Evolutionary conservation across 2,329 filamentous ascomycete species (phyloP).

Genomic region (Cladophialophora exuberans): DNA sequence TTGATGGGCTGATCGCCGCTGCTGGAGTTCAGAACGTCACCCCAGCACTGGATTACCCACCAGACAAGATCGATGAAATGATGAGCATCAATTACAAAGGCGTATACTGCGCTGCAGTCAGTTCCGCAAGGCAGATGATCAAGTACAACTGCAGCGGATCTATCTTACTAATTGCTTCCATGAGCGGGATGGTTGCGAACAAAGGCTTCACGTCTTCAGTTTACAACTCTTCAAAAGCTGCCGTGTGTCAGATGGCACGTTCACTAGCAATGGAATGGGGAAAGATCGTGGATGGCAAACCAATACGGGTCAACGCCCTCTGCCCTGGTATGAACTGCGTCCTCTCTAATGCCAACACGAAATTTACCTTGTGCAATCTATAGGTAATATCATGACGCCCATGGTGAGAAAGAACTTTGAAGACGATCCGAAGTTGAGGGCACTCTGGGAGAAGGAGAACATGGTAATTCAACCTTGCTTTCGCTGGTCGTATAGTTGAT

Average conservation of each 20-base stretch:
- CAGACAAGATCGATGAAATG: conserved; percentile 42
- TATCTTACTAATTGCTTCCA: conserved; percentile 65
- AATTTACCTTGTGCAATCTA: background rate
- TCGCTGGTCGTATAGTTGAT: background rate
- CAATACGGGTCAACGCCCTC: conserved; percentile 58
- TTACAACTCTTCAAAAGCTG: conserved; percentile 51
- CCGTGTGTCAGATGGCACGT: conserved; percentile 46
- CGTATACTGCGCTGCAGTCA: conserved; percentile 33
- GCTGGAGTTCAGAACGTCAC: conserved; percentile 49
- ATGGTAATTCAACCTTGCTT: conserved; percentile 43
- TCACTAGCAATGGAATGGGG: conserved; percentile 50
- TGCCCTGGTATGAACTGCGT: conserved; percentile 48
- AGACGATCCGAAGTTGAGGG: conserved; percentile 66
- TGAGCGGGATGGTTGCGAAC: conserved; percentile 65
- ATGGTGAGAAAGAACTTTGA: conserved; percentile 84
- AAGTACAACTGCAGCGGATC: conserved; percentile 61
- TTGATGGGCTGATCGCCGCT: conserved; percentile 48
- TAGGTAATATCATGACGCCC: conserved; percentile 57
- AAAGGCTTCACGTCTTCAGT: conserved; percentile 40
- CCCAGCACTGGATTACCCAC: conserved; percentile 45
- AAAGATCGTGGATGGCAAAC: conserved; percentile 38
- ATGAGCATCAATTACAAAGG: conserved; percentile 38
- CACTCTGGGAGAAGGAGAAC: conserved; percentile 50
- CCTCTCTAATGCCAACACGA: background rate
- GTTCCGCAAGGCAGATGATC: conserved; percentile 69